Percentiles rank a stretch among this genome's conserved stretches.
These are phyloP conservation scores for Arabidopsis arenosa DNA, from an alignment of 345 rosid species.

Conservation along the genomic window DNA sequence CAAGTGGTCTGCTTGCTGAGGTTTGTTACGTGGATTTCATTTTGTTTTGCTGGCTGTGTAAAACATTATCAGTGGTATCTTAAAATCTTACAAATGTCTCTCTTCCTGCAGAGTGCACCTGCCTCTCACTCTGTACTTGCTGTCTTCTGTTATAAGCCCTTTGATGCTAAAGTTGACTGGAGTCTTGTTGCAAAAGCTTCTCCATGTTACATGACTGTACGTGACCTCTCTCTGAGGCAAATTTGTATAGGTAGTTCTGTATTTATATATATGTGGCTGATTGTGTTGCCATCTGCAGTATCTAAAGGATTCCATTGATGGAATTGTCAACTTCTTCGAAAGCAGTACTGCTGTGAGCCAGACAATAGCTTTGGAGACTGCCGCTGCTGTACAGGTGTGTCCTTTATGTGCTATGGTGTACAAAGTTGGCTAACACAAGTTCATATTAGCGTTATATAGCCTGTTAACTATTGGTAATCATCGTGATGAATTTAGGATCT, in stretches of 20 bases:
- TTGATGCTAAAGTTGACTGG: conserved; percentile 96
- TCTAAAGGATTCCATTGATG: conserved; percentile 83
- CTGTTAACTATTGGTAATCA: conserved; percentile 32
- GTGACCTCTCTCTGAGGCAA: conserved; percentile 41
- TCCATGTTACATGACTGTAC: conserved; percentile 94
- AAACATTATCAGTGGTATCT: conserved; percentile 30
- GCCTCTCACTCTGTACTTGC: conserved; percentile 74
- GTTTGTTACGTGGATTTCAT: conserved; percentile 45
- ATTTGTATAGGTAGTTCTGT: conserved; percentile 16
- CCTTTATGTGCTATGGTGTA: conserved; percentile 34
- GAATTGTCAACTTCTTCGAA: conserved; percentile 80
- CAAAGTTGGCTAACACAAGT: conserved; percentile 14
- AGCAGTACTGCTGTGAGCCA: conserved; percentile 82
- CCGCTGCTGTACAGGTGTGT: conserved; percentile 94
- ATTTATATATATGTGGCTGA: conserved; percentile 18
- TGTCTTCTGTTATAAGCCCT: conserved; percentile 88
- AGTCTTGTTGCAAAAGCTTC: conserved; percentile 94
- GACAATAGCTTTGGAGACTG: conserved; percentile 94
- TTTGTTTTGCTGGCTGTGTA: conserved; percentile 30
- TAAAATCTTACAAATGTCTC: conserved; percentile 17
- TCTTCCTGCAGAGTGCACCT: conserved; percentile 83
- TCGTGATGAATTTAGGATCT: conserved; percentile 14
- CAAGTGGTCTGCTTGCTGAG: conserved; percentile 94
- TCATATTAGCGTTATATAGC: conserved; percentile 6
- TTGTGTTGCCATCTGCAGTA: conserved; percentile 58